A percentile compares a stretch with the other conserved stretches of the same genome.
Conservation (phyloP, 352 stramenopile genomes). For the Phytophthora aleatoria region DNA sequence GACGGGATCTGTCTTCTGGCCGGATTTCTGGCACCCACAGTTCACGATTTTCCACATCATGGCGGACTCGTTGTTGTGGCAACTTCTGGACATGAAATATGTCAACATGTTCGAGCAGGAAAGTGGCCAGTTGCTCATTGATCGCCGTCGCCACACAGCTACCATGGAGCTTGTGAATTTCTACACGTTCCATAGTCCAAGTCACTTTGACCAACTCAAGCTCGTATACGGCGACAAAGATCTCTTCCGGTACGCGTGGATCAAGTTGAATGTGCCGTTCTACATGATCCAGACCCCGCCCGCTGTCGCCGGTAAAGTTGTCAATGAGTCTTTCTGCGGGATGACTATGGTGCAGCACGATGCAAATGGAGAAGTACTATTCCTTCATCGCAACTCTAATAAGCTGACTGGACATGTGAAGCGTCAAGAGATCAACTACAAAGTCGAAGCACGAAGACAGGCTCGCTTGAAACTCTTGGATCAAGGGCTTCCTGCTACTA, state of each 20-base stretch:
- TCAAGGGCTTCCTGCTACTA: conserved; percentile 7
- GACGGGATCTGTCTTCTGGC: conserved; percentile 67
- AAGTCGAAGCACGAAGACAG: conserved; percentile 26
- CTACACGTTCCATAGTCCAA: conserved; percentile 42
- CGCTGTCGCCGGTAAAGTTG: conserved; percentile 41
- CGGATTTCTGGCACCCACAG: conserved; percentile 66
- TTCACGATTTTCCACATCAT: conserved; percentile 72
- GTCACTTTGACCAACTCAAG: conserved; percentile 38
- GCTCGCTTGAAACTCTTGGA: conserved; percentile 22
- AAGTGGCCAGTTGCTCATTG: conserved; percentile 59
- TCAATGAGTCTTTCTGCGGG: conserved; percentile 48
- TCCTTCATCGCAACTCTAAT: conserved; percentile 56
- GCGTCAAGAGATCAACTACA: conserved; percentile 28
- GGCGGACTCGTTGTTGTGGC: conserved; percentile 53
- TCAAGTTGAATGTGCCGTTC: conserved; percentile 50
- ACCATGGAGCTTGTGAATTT: conserved; percentile 49
- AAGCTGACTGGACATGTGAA: conserved; percentile 40
- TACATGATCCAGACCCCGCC: conserved; percentile 47
- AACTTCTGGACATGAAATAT: conserved; percentile 47
- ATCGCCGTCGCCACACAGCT: conserved; percentile 36
- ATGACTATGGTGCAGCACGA: conserved; percentile 59
- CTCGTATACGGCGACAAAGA: conserved; percentile 69
- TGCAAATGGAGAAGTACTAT: conserved; percentile 38
- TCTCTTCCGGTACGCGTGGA: conserved; percentile 60
- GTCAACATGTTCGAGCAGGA: conserved; percentile 77